Percentiles rank a stretch among this genome's conserved stretches.
Conservation (phyloP, 2,329 filamentous ascomycete genomes). For the Aspergillus luchuensis region DNA sequence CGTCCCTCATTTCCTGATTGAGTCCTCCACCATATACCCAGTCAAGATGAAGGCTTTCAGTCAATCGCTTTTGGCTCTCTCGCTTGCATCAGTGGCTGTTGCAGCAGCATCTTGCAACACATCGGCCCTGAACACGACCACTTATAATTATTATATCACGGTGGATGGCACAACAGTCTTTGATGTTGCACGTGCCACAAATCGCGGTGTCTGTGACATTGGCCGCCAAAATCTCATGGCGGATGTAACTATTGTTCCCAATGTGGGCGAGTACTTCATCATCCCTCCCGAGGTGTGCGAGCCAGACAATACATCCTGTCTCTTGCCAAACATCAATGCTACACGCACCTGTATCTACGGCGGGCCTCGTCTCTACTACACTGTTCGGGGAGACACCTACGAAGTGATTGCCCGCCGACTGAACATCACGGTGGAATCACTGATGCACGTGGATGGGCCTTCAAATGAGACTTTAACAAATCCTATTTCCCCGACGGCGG, state of each 20-base stretch:
- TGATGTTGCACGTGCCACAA: constrained; percentile 10
- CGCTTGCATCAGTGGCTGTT: neutral
- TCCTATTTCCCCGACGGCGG: neutral
- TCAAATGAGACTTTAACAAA: neutral
- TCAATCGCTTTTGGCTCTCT: neutral
- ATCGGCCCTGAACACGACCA: constrained; percentile 11
- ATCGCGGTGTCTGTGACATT: constrained; percentile 19
- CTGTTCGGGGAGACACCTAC: constrained; percentile 21
- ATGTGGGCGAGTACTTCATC: constrained; percentile 16
- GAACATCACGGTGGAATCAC: constrained; percentile 18
- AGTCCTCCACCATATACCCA: neutral
- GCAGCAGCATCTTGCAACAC: constrained; percentile 10
- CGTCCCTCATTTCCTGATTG: neutral
- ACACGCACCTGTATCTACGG: constrained; percentile 19
- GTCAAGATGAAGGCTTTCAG: neutral
- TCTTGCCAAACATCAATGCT: constrained; percentile 10
- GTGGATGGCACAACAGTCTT: constrained; percentile 10
- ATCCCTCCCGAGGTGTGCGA: constrained; percentile 19
- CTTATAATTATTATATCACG: neutral
- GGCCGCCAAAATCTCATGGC: constrained; percentile 19
- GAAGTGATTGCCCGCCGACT: constrained; percentile 17
- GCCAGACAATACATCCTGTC: constrained; percentile 19
- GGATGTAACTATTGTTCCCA: constrained; percentile 20
- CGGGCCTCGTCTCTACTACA: constrained; percentile 23
- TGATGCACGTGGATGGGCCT: constrained; percentile 4